Percentiles rank a stretch among this genome's conserved stretches.
phyloP scores from a whole-genome alignment of 2,329 filamentous ascomycete genomes.

The Lecanicillium sp. region DNA sequence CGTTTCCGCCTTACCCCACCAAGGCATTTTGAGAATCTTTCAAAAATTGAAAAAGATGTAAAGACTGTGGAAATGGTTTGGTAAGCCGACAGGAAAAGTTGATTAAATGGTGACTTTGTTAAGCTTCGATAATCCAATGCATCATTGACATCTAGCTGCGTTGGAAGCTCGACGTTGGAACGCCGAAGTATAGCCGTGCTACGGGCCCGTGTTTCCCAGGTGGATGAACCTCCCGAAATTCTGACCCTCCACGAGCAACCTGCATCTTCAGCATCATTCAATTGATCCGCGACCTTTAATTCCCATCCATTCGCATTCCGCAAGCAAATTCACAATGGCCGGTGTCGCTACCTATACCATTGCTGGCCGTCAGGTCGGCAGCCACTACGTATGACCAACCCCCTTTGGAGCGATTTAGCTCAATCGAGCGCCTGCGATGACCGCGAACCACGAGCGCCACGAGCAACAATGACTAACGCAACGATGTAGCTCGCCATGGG shows the following conservation, averaged over 20 bases:
- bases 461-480: constrained; percentile 19
- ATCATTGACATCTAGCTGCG: neutral
- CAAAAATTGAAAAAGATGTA: neutral
- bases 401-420: constrained; percentile 6
- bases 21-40: constrained; percentile 26
- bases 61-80: neutral
- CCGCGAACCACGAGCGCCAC: no score
- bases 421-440: neutral
- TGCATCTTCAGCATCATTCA: constrained; percentile 11
- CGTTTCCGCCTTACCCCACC: constrained; percentile 37
- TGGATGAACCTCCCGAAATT: constrained; percentile 19
- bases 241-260: constrained; percentile 12
- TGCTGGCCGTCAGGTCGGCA: constrained; percentile 54
- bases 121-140: neutral
- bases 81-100: neutral
- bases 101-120: neutral
- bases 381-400: constrained; percentile 48
- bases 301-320: constrained; percentile 23
- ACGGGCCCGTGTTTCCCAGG: constrained; percentile 30
- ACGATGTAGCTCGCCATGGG: constrained; percentile 49
- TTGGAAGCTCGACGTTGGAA: constrained; percentile 1
- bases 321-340: constrained; percentile 26
- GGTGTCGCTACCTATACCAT: constrained; percentile 44
- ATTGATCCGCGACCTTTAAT: constrained; percentile 18
- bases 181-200: constrained; percentile 13